Conservation (phyloP, 192 early-diverging fungal genomes). For the Coemansia sp. region DNA sequence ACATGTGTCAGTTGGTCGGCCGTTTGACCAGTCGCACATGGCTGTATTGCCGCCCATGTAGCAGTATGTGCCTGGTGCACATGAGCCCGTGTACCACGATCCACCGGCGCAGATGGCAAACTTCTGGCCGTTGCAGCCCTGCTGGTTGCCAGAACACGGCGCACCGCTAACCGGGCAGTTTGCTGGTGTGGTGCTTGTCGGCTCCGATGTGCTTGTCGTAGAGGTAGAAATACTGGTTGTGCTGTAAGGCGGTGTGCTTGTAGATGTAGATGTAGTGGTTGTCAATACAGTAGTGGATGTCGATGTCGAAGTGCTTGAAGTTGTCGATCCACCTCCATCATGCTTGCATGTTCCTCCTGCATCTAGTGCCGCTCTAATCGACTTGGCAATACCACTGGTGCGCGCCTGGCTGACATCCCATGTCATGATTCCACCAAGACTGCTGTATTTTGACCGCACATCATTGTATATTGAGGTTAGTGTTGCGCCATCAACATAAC, state of each 20-base stretch:
- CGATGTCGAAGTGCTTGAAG: not conserved
- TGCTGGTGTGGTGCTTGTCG: conserved; percentile 21
- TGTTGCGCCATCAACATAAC: conserved; percentile 47
- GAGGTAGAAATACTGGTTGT: conserved; percentile 11
- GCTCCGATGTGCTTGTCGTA: conserved; percentile 4
- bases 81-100: conserved; percentile 42
- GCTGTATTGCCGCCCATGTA: conserved; percentile 28
- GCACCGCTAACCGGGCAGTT: conserved; percentile 46
- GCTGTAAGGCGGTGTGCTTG: conserved; percentile 13
- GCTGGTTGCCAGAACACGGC: conserved; percentile 38
- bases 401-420: conserved; percentile 56
- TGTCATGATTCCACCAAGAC: conserved; percentile 72
- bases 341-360: conserved; percentile 20
- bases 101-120: conserved; percentile 54
- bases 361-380: conserved; percentile 30
- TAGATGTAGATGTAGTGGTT: not conserved
- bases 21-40: conserved; percentile 46
- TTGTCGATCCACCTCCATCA: not conserved
- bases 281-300: not conserved
- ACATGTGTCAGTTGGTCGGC: conserved; percentile 36
- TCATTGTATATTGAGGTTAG: conserved; percentile 45
- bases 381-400: conserved; percentile 35
- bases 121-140: conserved; percentile 44
- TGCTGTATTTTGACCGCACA: conserved; percentile 48
- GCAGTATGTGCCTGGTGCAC: conserved; percentile 51